phyloP scores from a whole-genome alignment of 1,284 basidiomycete genomes.

The Mycosarcoma mackinlayi region DNA sequence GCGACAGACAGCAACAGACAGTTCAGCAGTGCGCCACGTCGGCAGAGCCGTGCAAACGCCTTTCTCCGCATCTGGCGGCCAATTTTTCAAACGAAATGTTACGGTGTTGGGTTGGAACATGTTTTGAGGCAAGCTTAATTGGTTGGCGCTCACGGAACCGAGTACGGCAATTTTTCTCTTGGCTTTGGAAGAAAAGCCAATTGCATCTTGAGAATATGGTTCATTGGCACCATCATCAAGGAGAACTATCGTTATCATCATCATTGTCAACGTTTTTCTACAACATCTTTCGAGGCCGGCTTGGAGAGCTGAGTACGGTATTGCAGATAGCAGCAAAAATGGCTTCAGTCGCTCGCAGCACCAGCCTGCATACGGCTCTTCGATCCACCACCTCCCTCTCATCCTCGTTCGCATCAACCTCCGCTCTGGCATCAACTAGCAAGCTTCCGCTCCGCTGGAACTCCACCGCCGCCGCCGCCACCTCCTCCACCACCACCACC shows the following conservation, averaged over 20 bases:
- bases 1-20: too few relatives aligned
- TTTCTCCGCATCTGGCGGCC: slow-evolving; percentile 18
- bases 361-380: slow-evolving; percentile 11
- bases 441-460: slow-evolving; percentile 18
- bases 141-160: neutral
- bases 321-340: slow-evolving; percentile 7
- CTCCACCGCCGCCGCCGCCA: slow-evolving; percentile 14
- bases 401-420: slow-evolving; percentile 1
- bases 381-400: slow-evolving; percentile 2
- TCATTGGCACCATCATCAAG: slow-evolving; percentile 1
- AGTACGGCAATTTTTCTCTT: neutral
- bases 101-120: too few relatives aligned
- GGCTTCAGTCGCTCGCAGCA: slow-evolving; percentile 26
- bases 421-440: slow-evolving; percentile 28
- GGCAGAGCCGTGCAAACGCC: neutral
- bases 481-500: slow-evolving; percentile 4
- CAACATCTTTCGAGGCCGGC: too few relatives aligned
- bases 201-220: neutral
- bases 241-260: neutral
- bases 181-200: slow-evolving; percentile 11
- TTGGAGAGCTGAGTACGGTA: too few relatives aligned
- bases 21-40: slow-evolving; percentile 9
- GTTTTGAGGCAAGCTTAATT: neutral
- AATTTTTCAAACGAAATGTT: slow-evolving; percentile 1
- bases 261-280: neutral